These are phyloP conservation scores for Daldinia vernicosa DNA, from an alignment of 495 filamentous ascomycete genomes.

Conservation along the genomic window DNA sequence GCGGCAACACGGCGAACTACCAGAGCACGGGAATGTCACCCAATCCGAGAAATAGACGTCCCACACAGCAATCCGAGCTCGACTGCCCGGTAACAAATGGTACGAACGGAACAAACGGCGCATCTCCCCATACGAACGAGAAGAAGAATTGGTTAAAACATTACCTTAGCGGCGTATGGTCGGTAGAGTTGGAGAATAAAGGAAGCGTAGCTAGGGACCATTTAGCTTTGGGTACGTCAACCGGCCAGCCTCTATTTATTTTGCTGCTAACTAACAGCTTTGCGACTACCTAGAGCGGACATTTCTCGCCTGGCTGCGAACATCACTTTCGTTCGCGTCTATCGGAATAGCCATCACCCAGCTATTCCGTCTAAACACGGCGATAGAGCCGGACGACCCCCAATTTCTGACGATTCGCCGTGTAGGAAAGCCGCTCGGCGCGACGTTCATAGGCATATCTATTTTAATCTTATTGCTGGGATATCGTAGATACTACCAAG, in stretches of 20 bases:
- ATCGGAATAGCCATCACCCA: slow-evolving; percentile 98
- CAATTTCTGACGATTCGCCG: slow-evolving; percentile 65
- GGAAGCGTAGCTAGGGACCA: slow-evolving; percentile 95
- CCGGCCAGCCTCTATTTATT: slow-evolving; percentile 9
- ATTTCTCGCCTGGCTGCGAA: slow-evolving; percentile 96
- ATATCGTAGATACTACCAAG: slow-evolving; percentile 68
- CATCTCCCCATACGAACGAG: slow-evolving; percentile 20
- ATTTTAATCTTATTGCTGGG: slow-evolving; percentile 88
- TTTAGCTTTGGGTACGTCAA: slow-evolving; percentile 82
- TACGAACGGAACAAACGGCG: background rate
- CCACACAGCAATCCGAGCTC: slow-evolving; percentile 19
- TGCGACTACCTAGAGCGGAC: slow-evolving; percentile 81
- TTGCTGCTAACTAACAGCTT: slow-evolving; percentile 37
- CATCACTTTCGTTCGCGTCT: slow-evolving; percentile 92
- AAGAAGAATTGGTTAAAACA: slow-evolving; percentile 48
- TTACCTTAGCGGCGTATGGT: slow-evolving; percentile 74
- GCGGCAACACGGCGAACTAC: slow-evolving; percentile 46
- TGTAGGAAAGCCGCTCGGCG: slow-evolving; percentile 91
- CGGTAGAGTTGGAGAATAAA: slow-evolving; percentile 94
- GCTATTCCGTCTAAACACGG: slow-evolving; percentile 89
- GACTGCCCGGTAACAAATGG: slow-evolving; percentile 15
- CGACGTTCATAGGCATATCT: slow-evolving; percentile 88
- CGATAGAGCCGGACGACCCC: slow-evolving; percentile 54
- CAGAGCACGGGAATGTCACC: slow-evolving; percentile 46
- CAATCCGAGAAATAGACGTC: slow-evolving; percentile 35